Evolutionary conservation across 1,284 basidiomycete species (phyloP).

Genomic region (Cutaneotrichosporon spelunceum): DNA sequence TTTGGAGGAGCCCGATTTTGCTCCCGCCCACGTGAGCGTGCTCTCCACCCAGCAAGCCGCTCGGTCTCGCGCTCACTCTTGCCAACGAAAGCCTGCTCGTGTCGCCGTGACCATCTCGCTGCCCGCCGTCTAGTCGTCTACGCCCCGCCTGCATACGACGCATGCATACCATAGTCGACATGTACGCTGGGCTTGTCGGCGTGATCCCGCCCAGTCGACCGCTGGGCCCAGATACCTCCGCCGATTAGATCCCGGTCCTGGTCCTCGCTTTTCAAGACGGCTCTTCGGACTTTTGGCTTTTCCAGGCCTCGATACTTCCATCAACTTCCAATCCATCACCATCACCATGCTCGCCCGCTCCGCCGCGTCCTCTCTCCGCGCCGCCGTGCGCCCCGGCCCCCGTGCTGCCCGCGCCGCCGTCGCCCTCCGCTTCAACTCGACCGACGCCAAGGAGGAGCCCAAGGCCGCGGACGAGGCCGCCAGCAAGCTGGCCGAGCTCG

Average conservation of each 20-base stretch:
- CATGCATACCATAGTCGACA: too few relatives aligned
- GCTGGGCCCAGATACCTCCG: background rate
- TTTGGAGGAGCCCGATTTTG: background rate
- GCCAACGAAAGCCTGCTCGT: too few relatives aligned
- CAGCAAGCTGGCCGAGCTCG: constrained; percentile 28
- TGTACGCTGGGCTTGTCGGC: background rate
- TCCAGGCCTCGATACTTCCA: background rate
- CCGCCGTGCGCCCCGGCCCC: constrained; percentile 19
- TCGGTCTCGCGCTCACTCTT: too few relatives aligned
- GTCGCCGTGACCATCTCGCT: too few relatives aligned
- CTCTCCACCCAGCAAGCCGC: too few relatives aligned
- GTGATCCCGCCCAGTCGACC: too few relatives aligned
- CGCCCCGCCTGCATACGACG: too few relatives aligned
- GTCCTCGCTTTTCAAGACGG: background rate
- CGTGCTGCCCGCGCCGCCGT: constrained; percentile 2
- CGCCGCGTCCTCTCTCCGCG: constrained; percentile 20
- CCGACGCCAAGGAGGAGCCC: constrained; percentile 15
- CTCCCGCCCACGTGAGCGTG: background rate
- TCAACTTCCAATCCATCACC: constrained; percentile 6
- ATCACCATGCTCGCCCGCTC: constrained; percentile 23
- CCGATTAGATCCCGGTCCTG: background rate
- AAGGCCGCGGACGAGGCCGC: constrained; percentile 17
- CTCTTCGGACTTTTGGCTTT: constrained; percentile 11
- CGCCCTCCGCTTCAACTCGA: constrained; percentile 19
- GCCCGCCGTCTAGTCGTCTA: too few relatives aligned